Evolutionary conservation across 225 moss, liverwort and hornwort genomes (phyloP), one percentile per base, ranked within the genome.

Genomic region (Lunularia cruciata): DNA sequence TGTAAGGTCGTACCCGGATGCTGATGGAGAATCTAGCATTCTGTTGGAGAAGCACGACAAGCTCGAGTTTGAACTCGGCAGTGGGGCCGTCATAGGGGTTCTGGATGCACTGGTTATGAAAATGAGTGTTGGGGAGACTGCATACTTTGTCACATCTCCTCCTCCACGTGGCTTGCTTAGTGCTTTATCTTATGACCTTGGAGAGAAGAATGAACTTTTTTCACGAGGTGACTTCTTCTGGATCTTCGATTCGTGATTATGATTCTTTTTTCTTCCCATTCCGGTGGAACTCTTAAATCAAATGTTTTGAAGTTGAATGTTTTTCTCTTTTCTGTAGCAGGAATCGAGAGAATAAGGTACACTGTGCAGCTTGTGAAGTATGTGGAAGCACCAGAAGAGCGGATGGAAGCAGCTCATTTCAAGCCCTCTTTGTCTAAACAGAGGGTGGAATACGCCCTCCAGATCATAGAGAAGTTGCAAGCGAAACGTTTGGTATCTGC

Each of bases 401-500:
- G 91, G 68, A 93, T 98, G 84, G 98, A 98, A 74, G 87, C 93
- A 45, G 94, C 98, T 34, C 89, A 87, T 71, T 98, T 98, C 77
- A 86, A 93, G 72, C 98, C 98, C n/a, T 92, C 98, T 22, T 85
- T 98, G 75, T 98, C 98, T 19, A 98, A 98, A 83, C 98, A 98
- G 77, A 89, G 98, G 72, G 76, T 91, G 39, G 89, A 85, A 68
- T 91, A 83, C 75, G 93, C 98, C 23, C 87, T 87, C 56, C 78
- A 76, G 31, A 65, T 93, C 55, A 98, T 98, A 19, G 87, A 89
- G 74, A 81, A 86, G 28, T 34, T 87, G 75, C 82, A 87, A 52
- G 93, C 98, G 2, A 93, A 89, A 62, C 86, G 89, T 62, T 75
- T 98, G 89, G 98, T 98, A 86, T 65, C 15, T 48, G 0, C 20